phyloP scores from a whole-genome alignment of 176 grass and related monocot genomes.

The Melocanna baccifera region DNA sequence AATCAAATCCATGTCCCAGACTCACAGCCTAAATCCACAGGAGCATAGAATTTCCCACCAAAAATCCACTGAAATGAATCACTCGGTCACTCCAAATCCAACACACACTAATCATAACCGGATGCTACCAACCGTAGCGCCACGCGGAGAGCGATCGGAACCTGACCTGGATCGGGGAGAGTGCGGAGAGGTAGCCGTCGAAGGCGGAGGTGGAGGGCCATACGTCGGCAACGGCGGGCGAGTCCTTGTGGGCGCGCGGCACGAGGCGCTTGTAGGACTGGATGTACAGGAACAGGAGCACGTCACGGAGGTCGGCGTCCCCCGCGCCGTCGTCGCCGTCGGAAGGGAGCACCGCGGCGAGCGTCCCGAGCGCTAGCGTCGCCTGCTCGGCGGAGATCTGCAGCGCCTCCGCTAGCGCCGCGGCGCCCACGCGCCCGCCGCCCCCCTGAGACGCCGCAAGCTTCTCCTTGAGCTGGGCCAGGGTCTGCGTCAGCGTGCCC shows the following conservation, averaged over 20 bases:
- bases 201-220: constrained; percentile 96
- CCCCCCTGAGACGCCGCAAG: constrained; percentile 28
- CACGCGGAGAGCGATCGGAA: neutral
- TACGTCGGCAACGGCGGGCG: constrained; percentile 71
- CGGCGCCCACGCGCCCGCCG: constrained; percentile 43
- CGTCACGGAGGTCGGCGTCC: constrained; percentile 61
- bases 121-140: neutral
- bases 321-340: constrained; percentile 29
- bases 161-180: constrained; percentile 90
- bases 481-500: constrained; percentile 56
- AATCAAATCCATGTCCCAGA: neutral
- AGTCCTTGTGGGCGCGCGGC: constrained; percentile 83
- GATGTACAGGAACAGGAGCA: constrained; percentile 89
- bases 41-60: neutral
- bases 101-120: neutral
- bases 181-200: constrained; percentile 79
- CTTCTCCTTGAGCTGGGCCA: constrained; percentile 51
- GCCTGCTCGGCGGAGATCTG: constrained; percentile 86
- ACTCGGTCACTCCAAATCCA: neutral
- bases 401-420: constrained; percentile 64
- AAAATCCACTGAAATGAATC: neutral
- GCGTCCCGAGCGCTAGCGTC: constrained; percentile 71
- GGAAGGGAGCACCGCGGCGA: constrained; percentile 65
- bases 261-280: constrained; percentile 94
- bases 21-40: neutral